Conservation (phyloP, 139 green algal genomes). For the Chlorella sp. region DNA sequence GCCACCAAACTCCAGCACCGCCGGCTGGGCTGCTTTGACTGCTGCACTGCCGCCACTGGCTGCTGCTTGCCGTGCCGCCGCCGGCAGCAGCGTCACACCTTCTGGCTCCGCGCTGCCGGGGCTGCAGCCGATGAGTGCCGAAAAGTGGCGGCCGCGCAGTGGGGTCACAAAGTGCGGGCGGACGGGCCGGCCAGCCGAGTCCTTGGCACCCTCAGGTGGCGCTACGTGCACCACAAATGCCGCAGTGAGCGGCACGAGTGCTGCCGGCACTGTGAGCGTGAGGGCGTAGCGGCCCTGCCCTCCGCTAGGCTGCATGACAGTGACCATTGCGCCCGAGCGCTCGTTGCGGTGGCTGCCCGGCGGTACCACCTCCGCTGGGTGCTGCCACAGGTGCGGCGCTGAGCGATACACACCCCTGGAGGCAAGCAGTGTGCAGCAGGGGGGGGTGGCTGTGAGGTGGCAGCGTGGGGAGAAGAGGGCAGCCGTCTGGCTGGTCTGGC, state of each 20-base stretch:
- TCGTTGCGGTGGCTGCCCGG: conserved; percentile 36
- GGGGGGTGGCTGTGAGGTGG: too few species aligned
- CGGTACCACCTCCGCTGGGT: conserved; percentile 31
- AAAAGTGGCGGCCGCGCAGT: conserved; percentile 39
- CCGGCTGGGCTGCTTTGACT: neutral
- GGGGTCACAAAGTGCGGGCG: conserved; percentile 20
- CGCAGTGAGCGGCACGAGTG: conserved; percentile 40
- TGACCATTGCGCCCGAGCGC: conserved; percentile 41
- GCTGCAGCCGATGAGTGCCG: conserved; percentile 24
- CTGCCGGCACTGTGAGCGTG: conserved; percentile 29
- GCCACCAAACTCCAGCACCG: neutral
- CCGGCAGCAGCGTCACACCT: conserved; percentile 9
- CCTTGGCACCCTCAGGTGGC: neutral
- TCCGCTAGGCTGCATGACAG: conserved; percentile 26
- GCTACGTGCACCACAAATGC: conserved; percentile 30
- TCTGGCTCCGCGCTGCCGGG: neutral
- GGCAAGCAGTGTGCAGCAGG: neutral
- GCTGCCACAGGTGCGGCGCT: conserved; percentile 45
- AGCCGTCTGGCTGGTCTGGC: too few species aligned
- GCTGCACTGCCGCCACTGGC: too few species aligned
- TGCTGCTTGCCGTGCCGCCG: neutral
- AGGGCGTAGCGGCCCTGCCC: neutral
- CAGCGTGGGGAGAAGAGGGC: too few species aligned
- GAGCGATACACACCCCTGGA: conserved; percentile 53
- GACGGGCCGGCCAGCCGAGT: neutral